Conservation (phyloP, 192 early-diverging fungal genomes). For the Funneliformis mosseae region DNA sequence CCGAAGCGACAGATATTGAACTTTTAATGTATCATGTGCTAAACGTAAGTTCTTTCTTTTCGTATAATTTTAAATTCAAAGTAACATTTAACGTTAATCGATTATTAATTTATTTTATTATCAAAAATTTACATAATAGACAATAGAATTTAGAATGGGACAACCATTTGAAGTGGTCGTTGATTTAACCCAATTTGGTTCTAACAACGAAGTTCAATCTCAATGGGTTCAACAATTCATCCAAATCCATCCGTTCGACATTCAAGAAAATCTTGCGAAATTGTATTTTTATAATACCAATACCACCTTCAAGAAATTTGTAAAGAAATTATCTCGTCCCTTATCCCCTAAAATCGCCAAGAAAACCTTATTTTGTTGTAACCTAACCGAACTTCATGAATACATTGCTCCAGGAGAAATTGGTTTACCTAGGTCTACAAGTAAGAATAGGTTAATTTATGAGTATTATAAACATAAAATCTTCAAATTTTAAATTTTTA, state of each 20-base stretch:
- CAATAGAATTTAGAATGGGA: slow-evolving; percentile 65
- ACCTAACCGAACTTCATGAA: slow-evolving; percentile 70
- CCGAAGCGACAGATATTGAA: slow-evolving; percentile 84
- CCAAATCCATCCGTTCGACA: slow-evolving; percentile 69
- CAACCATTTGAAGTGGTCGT: slow-evolving; percentile 80
- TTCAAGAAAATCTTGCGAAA: slow-evolving; percentile 62
- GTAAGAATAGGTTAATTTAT: slow-evolving; percentile 21
- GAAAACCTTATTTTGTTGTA: slow-evolving; percentile 71
- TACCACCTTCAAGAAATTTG: slow-evolving; percentile 70
- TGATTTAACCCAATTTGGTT: slow-evolving; percentile 79
- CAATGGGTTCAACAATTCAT: slow-evolving; percentile 78
- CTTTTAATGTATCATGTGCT: slow-evolving; percentile 74
- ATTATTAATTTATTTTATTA: neutral
- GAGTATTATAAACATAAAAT: neutral
- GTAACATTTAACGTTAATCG: neutral
- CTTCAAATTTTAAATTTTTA: neutral
- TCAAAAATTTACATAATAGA: too few relatives aligned
- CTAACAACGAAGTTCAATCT: slow-evolving; percentile 75
- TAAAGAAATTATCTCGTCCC: slow-evolving; percentile 56
- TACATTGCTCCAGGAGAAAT: slow-evolving; percentile 74
- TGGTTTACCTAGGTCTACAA: slow-evolving; percentile 73
- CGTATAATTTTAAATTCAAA: too few relatives aligned
- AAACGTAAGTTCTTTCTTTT: too few relatives aligned
- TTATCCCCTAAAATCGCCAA: slow-evolving; percentile 58
- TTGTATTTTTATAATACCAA: slow-evolving; percentile 88